These are phyloP conservation scores for Mycena capillaripes DNA, from an alignment of 768 basidiomycete species.

Conservation along the genomic window DNA sequence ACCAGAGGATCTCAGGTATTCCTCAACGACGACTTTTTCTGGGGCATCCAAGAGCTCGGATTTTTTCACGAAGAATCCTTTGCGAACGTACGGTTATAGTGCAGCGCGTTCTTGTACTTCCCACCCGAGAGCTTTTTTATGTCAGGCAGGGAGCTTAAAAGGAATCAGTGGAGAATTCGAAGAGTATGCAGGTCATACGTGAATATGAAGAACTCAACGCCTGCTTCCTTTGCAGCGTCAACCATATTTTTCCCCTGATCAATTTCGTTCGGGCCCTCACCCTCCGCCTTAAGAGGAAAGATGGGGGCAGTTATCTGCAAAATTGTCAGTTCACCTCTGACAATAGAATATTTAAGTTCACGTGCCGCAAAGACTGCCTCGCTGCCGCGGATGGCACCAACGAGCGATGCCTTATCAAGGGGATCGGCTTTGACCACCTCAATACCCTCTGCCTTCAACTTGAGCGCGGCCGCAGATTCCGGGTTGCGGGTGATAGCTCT, in stretches of 20 bases:
- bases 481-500: background rate
- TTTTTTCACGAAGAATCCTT: background rate
- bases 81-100: background rate
- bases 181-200: conserved; percentile 5
- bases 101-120: background rate
- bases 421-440: background rate
- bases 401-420: background rate
- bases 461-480: background rate
- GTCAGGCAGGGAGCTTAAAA: background rate
- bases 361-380: background rate
- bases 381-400: background rate
- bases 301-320: background rate
- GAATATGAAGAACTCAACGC: background rate
- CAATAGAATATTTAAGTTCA: background rate
- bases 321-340: background rate
- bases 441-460: background rate
- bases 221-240: background rate
- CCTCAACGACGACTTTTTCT: background rate
- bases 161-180: background rate
- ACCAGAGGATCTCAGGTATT: background rate
- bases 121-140: background rate
- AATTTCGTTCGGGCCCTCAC: background rate
- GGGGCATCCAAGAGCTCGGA: too few species aligned
- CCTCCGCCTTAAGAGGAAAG: background rate
- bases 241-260: background rate